A percentile compares a stretch with the other conserved stretches of the same genome.
phyloP scores from a whole-genome alignment of 2,329 filamentous ascomycete species.

The Knufia fluminis region DNA sequence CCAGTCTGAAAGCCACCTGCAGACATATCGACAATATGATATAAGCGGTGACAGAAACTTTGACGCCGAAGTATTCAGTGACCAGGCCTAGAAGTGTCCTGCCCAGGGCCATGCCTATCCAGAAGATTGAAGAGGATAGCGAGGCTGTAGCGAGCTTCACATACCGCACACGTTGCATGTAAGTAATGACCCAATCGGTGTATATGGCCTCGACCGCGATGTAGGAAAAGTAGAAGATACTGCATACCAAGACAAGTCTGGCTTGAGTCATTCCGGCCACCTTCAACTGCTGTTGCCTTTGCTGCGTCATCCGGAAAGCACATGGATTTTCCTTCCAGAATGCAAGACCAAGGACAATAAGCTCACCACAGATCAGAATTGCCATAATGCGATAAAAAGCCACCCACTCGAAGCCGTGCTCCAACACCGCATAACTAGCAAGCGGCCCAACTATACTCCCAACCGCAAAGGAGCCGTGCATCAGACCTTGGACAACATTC shows the following conservation, averaged over 20 bases:
- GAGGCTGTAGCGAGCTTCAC: constrained; percentile 30
- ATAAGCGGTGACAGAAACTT: constrained; percentile 24
- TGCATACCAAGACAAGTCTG: constrained; percentile 34
- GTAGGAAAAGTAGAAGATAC: constrained; percentile 36
- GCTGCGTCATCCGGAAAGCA: constrained; percentile 24
- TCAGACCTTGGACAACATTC: constrained; percentile 33
- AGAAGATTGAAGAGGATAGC: constrained; percentile 37
- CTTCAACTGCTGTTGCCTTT: not conserved
- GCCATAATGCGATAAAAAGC: constrained; percentile 34
- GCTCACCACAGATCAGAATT: constrained; percentile 12
- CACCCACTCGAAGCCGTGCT: constrained; percentile 28
- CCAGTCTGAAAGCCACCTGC: constrained; percentile 10
- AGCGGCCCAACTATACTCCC: constrained; percentile 34
- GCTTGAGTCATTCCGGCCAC: constrained; percentile 6
- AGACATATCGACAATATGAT: constrained; percentile 12
- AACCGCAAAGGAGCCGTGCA: constrained; percentile 34
- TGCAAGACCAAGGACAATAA: constrained; percentile 25
- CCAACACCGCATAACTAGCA: constrained; percentile 26
- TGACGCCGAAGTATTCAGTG: constrained; percentile 27
- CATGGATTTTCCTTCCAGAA: constrained; percentile 31
- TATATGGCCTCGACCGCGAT: constrained; percentile 39
- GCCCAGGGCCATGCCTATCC: constrained; percentile 37
- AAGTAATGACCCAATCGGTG: constrained; percentile 40
- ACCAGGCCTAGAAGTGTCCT: constrained; percentile 28
- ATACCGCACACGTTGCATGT: constrained; percentile 35